Evolutionary conservation across 2,329 filamentous ascomycete species (phyloP).

Genomic region (Rhinocladiella mackenziei): DNA sequence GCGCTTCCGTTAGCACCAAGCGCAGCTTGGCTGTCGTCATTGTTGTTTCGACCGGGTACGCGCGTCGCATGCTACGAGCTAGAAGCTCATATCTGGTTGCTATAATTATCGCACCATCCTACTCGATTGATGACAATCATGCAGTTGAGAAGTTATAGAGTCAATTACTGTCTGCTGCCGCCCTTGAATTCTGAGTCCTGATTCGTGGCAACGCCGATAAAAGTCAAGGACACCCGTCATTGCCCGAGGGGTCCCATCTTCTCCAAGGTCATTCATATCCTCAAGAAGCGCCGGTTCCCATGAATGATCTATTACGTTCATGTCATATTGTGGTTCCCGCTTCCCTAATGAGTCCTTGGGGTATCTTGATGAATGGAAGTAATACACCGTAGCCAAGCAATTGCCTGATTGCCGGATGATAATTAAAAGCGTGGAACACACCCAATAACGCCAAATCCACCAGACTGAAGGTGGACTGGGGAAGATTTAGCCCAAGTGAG

Average conservation of each 20-base stretch:
- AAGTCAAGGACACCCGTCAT: conserved; percentile 3
- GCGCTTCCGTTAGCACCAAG: neutral
- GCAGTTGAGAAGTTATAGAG: neutral
- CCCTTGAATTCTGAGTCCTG: neutral
- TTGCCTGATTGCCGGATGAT: neutral
- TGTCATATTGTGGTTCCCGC: conserved; percentile 18
- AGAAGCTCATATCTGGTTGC: too few species aligned
- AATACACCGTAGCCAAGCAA: conserved; percentile 9
- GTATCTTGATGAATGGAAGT: conserved; percentile 25
- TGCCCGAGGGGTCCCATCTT: conserved; percentile 4
- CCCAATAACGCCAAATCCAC: conserved; percentile 5
- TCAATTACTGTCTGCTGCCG: neutral
- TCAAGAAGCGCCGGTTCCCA: conserved; percentile 36
- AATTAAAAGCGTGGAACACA: conserved; percentile 11
- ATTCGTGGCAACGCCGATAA: conserved; percentile 2
- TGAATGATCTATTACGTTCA: conserved; percentile 4
- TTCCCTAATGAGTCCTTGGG: conserved; percentile 31
- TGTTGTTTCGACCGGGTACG: conserved; percentile 7
- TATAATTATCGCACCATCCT: too few species aligned
- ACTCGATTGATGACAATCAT: too few species aligned
- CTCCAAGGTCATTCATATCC: conserved; percentile 60
- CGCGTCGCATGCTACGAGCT: conserved; percentile 19
- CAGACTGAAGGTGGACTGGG: neutral
- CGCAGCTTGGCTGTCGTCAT: conserved; percentile 16
- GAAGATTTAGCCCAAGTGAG: conserved; percentile 27